Evolutionary conservation across 306 rosid genomes (phyloP).

Genomic region (Dryas drummondii): DNA sequence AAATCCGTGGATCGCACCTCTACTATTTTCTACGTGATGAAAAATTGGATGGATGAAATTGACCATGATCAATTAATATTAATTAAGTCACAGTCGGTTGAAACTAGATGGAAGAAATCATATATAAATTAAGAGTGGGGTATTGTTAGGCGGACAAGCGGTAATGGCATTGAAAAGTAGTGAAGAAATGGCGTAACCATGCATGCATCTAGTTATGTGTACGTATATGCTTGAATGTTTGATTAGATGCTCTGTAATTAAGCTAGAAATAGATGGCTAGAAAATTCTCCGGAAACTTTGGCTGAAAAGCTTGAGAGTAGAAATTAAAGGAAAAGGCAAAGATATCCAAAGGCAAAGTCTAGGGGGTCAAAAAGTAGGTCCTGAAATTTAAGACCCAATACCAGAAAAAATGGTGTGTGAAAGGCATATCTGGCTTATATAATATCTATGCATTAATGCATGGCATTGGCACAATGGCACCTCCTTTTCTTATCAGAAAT

Average conservation of each 20-base stretch:
- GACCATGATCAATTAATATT: too few species aligned
- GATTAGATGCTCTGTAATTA: background rate
- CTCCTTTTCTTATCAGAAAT: background rate
- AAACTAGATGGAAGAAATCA: too few species aligned
- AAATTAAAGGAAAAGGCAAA: background rate
- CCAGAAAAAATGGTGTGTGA: constrained; percentile 9
- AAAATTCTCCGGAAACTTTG: background rate
- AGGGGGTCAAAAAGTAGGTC: constrained; percentile 8
- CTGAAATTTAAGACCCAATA: background rate
- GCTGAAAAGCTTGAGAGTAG: background rate
- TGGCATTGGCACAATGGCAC: background rate
- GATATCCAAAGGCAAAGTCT: background rate
- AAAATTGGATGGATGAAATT: too few species aligned
- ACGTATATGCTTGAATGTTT: too few species aligned
- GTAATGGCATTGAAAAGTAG: constrained; percentile 16
- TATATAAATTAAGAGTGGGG: too few species aligned
- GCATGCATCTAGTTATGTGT: background rate
- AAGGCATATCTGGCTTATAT: background rate
- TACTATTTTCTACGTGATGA: too few species aligned
- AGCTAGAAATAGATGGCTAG: background rate
- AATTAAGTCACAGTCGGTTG: too few species aligned
- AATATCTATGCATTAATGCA: too few species aligned
- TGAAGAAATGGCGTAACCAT: background rate
- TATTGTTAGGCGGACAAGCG: background rate
- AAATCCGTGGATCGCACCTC: too few species aligned